Evolutionary conservation across 1,284 basidiomycete species (phyloP).

Genomic region (Marasmius sp.): DNA sequence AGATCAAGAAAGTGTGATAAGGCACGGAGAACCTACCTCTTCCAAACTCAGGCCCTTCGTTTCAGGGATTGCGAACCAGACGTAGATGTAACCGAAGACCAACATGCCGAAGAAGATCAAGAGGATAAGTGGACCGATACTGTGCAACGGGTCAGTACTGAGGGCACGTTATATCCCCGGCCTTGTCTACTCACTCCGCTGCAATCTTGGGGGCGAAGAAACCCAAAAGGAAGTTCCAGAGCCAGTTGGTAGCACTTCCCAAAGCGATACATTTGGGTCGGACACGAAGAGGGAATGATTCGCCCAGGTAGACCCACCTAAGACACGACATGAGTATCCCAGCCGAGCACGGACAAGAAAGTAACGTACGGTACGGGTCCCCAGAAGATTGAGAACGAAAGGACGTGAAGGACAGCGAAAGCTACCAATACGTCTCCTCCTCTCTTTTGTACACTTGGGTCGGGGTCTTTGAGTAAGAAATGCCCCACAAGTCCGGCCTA

Average conservation of each 20-base stretch:
- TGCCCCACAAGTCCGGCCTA: conserved; percentile 74
- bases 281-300: conserved; percentile 69
- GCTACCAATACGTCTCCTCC: conserved; percentile 70
- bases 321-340: not conserved
- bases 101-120: conserved; percentile 78
- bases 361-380: conserved; percentile 68
- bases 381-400: conserved; percentile 73
- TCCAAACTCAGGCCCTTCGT: conserved; percentile 74
- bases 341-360: conserved; percentile 29
- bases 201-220: conserved; percentile 74
- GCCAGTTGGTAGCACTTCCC: conserved; percentile 59
- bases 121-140: conserved; percentile 76
- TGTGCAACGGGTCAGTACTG: conserved; percentile 12
- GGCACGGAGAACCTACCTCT: conserved; percentile 45
- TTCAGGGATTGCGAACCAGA: conserved; percentile 75
- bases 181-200: conserved; percentile 28
- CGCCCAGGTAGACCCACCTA: conserved; percentile 44
- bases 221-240: conserved; percentile 75
- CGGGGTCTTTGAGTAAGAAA: conserved; percentile 57
- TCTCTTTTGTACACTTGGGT: conserved; percentile 50
- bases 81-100: conserved; percentile 65
- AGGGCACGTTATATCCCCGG: too few species aligned
- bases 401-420: conserved; percentile 78
- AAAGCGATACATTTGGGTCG: conserved; percentile 75
- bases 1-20: not conserved